These are phyloP conservation scores for Backusella australiensis DNA, from an alignment of 192 early-diverging fungal genomes.

Conservation along the genomic window DNA sequence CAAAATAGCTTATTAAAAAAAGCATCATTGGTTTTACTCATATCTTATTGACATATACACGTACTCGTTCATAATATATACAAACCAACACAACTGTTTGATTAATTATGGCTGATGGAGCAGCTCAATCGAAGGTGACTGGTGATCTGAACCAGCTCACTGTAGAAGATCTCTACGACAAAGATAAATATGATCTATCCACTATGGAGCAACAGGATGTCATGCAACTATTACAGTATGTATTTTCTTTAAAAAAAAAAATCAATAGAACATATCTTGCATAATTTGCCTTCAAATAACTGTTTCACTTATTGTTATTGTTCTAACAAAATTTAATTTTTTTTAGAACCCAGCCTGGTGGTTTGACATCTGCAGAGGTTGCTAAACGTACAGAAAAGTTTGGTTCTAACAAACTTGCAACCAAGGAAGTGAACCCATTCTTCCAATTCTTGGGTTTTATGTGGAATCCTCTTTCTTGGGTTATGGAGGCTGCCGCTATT, in stretches of 20 bases:
- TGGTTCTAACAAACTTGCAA: constrained; percentile 65
- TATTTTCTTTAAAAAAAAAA: not conserved
- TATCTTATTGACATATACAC: not conserved
- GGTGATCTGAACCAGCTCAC: constrained; percentile 34
- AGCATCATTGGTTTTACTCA: not conserved
- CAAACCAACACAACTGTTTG: not conserved
- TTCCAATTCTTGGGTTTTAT: constrained; percentile 84
- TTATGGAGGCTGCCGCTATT: constrained; percentile 83
- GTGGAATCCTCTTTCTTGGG: constrained; percentile 77
- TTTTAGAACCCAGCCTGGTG: constrained; percentile 47
- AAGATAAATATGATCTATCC: constrained; percentile 73
- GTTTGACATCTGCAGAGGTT: constrained; percentile 62
- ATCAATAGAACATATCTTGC: not conserved
- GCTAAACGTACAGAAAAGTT: constrained; percentile 63
- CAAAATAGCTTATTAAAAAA: not conserved
- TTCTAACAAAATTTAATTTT: constrained; percentile 7
- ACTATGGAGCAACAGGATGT: constrained; percentile 69
- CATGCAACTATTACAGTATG: constrained; percentile 60
- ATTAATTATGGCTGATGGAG: constrained; percentile 5
- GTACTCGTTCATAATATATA: not conserved
- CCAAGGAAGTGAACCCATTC: constrained; percentile 77
- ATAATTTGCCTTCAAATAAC: not conserved
- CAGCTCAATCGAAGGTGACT: not conserved
- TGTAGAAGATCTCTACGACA: constrained; percentile 69
- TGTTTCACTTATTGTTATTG: constrained; percentile 1